phyloP scores from a whole-genome alignment of 768 basidiomycete genomes.

The Tephrocybe sp. region DNA sequence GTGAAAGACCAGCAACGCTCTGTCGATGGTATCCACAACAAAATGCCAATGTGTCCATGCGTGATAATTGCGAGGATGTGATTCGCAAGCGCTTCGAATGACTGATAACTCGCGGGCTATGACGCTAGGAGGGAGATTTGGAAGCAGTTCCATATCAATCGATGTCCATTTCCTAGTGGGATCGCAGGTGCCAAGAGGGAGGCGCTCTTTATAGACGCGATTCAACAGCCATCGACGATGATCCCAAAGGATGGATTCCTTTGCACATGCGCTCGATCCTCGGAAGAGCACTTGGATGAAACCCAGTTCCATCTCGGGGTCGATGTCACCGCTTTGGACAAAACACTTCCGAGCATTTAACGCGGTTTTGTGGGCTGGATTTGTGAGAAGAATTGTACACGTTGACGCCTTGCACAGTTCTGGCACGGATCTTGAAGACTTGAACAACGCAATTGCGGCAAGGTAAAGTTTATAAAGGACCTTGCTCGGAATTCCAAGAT shows the following conservation, averaged over 20 bases:
- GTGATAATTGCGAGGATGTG: slow-evolving; percentile 72
- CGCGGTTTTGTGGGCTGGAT: slow-evolving; percentile 69
- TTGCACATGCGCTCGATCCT: slow-evolving; percentile 52
- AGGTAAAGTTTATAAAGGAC: slow-evolving; percentile 52
- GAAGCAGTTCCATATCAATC: slow-evolving; percentile 25
- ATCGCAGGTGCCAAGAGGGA: slow-evolving; percentile 1
- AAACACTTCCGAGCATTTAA: slow-evolving; percentile 59
- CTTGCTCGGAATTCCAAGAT: slow-evolving; percentile 67
- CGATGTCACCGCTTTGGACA: slow-evolving; percentile 34
- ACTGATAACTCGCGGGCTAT: slow-evolving; percentile 49
- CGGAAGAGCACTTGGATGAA: slow-evolving; percentile 46
- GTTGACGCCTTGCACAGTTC: slow-evolving; percentile 30
- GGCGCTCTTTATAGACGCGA: slow-evolving; percentile 24
- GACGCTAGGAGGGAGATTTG: slow-evolving; percentile 32
- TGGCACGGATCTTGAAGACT: slow-evolving; percentile 21
- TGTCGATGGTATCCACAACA: slow-evolving; percentile 36
- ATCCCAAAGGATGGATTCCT: slow-evolving; percentile 68
- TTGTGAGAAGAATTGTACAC: slow-evolving; percentile 55
- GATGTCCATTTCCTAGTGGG: slow-evolving; percentile 21
- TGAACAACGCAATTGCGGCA: slow-evolving; percentile 36
- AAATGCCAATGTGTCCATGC: slow-evolving; percentile 66
- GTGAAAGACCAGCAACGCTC: slow-evolving; percentile 11
- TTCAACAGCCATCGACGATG: slow-evolving; percentile 66
- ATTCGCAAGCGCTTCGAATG: slow-evolving; percentile 49
- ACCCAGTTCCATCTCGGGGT: slow-evolving; percentile 44